Conservation (phyloP, 2,329 filamentous ascomycete species). For the Fusarium sarcochroum region DNA sequence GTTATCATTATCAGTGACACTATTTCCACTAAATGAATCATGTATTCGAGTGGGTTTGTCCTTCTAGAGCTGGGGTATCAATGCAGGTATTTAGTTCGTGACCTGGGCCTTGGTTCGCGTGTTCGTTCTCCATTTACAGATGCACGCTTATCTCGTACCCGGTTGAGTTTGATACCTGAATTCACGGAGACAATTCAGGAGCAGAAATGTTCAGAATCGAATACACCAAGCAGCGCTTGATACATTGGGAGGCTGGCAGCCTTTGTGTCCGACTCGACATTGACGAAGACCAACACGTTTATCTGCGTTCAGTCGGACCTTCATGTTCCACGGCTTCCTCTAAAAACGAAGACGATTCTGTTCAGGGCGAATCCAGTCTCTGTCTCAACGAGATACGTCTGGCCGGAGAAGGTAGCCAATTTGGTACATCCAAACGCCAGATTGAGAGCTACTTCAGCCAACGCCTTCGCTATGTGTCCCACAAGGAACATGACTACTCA, state of each 20-base stretch:
- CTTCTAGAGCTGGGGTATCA: too few relatives aligned
- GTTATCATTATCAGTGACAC: too few relatives aligned
- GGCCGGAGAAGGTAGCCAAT: slow-evolving; percentile 11
- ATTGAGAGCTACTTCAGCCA: slow-evolving; percentile 43
- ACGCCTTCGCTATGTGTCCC: slow-evolving; percentile 43
- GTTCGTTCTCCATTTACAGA: neutral
- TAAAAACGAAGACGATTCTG: neutral
- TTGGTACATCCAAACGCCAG: slow-evolving; percentile 45
- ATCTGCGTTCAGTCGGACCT: neutral
- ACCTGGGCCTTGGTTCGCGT: too few relatives aligned
- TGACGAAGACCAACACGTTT: neutral
- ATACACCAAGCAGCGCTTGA: neutral
- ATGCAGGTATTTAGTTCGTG: too few relatives aligned
- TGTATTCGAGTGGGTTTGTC: too few relatives aligned
- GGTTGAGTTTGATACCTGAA: too few relatives aligned
- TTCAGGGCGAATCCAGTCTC: neutral
- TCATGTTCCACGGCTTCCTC: neutral
- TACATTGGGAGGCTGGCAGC: neutral
- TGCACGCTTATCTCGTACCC: too few relatives aligned
- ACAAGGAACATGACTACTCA: neutral
- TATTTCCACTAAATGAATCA: too few relatives aligned
- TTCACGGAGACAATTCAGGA: neutral
- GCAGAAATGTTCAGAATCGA: neutral
- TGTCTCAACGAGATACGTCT: slow-evolving; percentile 4
- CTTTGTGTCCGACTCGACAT: neutral